Base-by-base conservation (phyloP, 2,329 filamentous ascomycete genomes). In the Arthrobotrys iridis region DNA sequence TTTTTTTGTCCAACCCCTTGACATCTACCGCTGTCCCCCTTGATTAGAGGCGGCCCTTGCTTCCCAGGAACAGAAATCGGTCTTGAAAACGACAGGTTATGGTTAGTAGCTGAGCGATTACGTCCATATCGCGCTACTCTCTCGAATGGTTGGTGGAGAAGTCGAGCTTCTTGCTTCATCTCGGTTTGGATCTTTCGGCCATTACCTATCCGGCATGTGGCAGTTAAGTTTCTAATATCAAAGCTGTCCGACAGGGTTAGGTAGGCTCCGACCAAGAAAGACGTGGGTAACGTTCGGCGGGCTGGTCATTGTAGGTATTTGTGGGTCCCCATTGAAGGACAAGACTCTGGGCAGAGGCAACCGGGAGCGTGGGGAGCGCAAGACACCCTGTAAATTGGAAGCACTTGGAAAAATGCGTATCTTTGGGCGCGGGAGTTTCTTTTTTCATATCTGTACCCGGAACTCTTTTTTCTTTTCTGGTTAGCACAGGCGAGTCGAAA, bases 121-220 rank as follows among this genome's bases (percentile, higher is more conserved):
- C 71, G 62, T 22, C 37, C 35, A 57, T 63, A 68, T 68, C 63
- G 52, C 67, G 58, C 55, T 37, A 63, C 24, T 28, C 33, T 48
- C 24, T 30, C 20, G 33, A 24, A 63, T 65, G 67, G 68, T 65
- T 73, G 60, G 60, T 48, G 28, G 41, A 28, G 18, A 37, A 41
- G 48, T 30, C 26, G 40, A 68, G 22, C 40, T 59, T 50, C 59
- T 24, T 65, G 52, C 48, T 55, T 50, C 59, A 52, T 59, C 41
- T 60, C 43, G 43, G 43, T 52, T 28, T 60, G 41, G 43, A 37
- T 33, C 40, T 57, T 55, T 74, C 71, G 71, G 71, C 63, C 63
- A 68, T 75, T 50, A 68, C 71, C 71, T 75, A 75, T 75, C 63
- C 57, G 71, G 71, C 63, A 75, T 68, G 46, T 75, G 41, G 63